These are phyloP conservation scores for Lophium mytilinum DNA, from an alignment of 495 filamentous ascomycete species.

Conservation along the genomic window DNA sequence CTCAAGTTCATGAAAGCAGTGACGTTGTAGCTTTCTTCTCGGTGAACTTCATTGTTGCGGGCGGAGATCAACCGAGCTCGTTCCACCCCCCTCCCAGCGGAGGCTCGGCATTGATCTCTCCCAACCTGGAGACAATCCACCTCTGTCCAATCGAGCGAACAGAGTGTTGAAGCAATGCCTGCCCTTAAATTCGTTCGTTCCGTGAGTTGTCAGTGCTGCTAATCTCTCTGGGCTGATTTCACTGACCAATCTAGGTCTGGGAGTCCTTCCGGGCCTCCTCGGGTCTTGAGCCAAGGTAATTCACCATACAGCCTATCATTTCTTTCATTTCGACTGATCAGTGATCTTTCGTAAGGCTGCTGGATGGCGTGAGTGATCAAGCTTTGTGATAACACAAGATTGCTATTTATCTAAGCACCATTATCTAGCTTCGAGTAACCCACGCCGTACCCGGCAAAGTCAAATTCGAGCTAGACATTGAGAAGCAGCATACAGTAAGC, in stretches of 20 bases:
- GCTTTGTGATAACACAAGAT: background rate
- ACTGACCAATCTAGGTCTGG: constrained; percentile 49
- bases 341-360: background rate
- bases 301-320: background rate
- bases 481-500: constrained; percentile 77
- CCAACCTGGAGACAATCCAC: too few species aligned
- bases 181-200: constrained; percentile 56
- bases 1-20: background rate
- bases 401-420: background rate
- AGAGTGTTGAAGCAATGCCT: constrained; percentile 4
- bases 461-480: constrained; percentile 77
- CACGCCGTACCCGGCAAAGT: constrained; percentile 70
- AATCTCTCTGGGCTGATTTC: background rate
- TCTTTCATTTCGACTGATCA: background rate
- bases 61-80: background rate
- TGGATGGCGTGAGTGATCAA: background rate
- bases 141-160: background rate
- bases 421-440: constrained; percentile 61
- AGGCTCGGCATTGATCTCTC: background rate
- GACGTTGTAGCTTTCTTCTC: background rate
- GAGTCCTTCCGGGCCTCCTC: constrained; percentile 77
- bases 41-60: too few species aligned
- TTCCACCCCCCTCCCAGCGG: background rate
- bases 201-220: constrained; percentile 33
- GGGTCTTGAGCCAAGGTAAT: constrained; percentile 78